These are phyloP conservation scores for Colletotrichum simmondsii DNA, from an alignment of 2,329 filamentous ascomycete genomes.

Conservation along the genomic window DNA sequence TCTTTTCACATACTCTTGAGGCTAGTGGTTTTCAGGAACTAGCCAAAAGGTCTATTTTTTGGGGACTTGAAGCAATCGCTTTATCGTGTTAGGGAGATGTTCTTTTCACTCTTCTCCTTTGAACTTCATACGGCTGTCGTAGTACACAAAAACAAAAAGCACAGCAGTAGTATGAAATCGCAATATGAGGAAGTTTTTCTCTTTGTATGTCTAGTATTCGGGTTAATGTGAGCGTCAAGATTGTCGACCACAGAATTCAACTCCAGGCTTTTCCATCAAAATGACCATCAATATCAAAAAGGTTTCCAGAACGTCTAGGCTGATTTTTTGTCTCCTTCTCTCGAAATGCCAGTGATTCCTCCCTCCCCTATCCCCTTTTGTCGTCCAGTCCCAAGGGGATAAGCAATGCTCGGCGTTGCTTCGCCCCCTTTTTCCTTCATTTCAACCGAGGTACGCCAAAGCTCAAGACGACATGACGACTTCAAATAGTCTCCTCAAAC, in stretches of 20 bases:
- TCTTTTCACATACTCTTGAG: neutral
- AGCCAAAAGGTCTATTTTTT: neutral
- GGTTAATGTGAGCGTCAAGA: constrained; percentile 15
- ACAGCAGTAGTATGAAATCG: neutral
- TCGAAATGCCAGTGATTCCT: neutral
- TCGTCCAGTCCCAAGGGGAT: neutral
- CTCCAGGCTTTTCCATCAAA: constrained; percentile 15
- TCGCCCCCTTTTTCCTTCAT: neutral
- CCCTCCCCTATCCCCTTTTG: constrained; percentile 15
- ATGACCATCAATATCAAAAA: constrained; percentile 1
- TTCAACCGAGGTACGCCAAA: neutral
- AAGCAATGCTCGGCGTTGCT: too few relatives aligned
- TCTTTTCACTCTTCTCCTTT: neutral
- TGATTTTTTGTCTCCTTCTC: neutral
- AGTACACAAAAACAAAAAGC: neutral
- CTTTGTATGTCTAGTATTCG: constrained; percentile 16
- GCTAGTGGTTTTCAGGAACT: neutral
- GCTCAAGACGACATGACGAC: neutral
- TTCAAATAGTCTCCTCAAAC: constrained; percentile 70
- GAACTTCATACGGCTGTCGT: too few relatives aligned
- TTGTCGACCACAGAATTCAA: neutral
- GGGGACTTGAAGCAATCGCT: neutral
- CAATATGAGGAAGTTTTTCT: neutral
- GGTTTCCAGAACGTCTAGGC: neutral
- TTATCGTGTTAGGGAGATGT: neutral